Evolutionary conservation across 352 stramenopile species (phyloP), one percentile per base, ranked within the genome.

Genomic region (Thalassiosira exigua): DNA sequence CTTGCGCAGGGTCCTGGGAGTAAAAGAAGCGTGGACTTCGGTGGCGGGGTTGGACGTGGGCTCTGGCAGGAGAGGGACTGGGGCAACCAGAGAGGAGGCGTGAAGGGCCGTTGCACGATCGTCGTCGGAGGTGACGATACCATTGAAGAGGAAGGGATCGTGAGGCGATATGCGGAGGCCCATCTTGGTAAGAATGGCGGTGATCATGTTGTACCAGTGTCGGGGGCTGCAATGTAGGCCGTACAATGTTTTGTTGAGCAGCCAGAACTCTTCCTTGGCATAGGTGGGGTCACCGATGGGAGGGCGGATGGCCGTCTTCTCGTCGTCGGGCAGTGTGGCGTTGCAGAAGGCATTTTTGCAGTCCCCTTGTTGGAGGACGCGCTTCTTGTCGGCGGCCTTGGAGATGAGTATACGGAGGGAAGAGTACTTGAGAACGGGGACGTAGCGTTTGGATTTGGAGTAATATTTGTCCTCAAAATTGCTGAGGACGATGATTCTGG

Each of bases 291-390:
- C 46, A 29, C 59, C 67, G 0, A 54, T 2, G 1, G 73, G 79
- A 26, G 73, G 72, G 1, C 30, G 27, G 36, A 46, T 46, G 17
- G 78, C 54, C 1, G 39, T 67, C 11, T 56, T 17, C 32, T 86
- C 73, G 64, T 82, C 48, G 0, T 66, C 27, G 5, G 61, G 61
- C n/a, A 70, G 39, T 0, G n/a, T 60, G 1, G 52, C 48, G 12
- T 79, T 26, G 48, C 75, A 83, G 30, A 86, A 86, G 5, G 60
- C 60, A 26, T 82, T 86, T 42, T 82, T 86, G 27, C 59, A 74
- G 22, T 86, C 73, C n/a, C 68, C 73, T 36, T 87, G 79, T 69
- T 81, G 62, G 19, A 82, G 41, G 33, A 71, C 29, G 5, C 62
- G 7, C 42, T 69, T 57, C 0, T 61, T 9, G 17, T 61, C 26